Base-by-base conservation (phyloP, 495 filamentous ascomycete genomes). In the Thozetella sp. region DNA sequence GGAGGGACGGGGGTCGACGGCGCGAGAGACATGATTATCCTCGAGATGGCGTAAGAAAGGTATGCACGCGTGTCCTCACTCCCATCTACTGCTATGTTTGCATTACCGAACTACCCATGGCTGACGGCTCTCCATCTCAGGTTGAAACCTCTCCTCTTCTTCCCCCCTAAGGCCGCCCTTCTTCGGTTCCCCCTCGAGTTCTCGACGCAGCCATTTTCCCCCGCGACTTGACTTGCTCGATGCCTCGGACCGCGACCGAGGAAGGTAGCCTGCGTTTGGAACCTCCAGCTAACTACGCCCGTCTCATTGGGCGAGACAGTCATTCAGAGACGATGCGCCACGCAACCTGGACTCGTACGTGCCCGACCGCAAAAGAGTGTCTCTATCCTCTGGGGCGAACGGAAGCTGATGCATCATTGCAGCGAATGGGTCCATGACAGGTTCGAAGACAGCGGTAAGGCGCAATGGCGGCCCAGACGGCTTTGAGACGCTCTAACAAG, bases 371-470 rank as follows among this genome's bases (percentile, higher is more conserved):
- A 40, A 43, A 34, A 25, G 43, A 20, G 43, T 3, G 43, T 10
- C 43, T 58, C 52, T 27, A 20, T 60, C 59, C 48, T 9, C 20
- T n/a, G 54, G 55, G 23, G 27, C 37, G 54, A 11, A 22, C 24
- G 50, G 13, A 10, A 53, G 24, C 59, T 71, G 61, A 71, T 53
- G 53, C 17, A 46, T 6, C 51, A 26, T 57, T 37, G 40, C 63
- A 96, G 91, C 60, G 92, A 97, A 71, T 96, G 93, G 93, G 89
- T 94, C 61, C 92, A 96, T 69, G 92, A 96, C 75, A 90, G 87
- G 68, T 96, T 84, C 65, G 90, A 93, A 67, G 91, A 91, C 53
- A 70, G 72, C 61, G 70, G 80, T 80, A 76, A 56, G 70, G 70
- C 30, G 22, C n/a, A 34, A 20, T 74, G 75, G 62, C 67, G 72